Conservation (phyloP, 164 flowering plant genomes). For the Tinospora cordifolia region DNA sequence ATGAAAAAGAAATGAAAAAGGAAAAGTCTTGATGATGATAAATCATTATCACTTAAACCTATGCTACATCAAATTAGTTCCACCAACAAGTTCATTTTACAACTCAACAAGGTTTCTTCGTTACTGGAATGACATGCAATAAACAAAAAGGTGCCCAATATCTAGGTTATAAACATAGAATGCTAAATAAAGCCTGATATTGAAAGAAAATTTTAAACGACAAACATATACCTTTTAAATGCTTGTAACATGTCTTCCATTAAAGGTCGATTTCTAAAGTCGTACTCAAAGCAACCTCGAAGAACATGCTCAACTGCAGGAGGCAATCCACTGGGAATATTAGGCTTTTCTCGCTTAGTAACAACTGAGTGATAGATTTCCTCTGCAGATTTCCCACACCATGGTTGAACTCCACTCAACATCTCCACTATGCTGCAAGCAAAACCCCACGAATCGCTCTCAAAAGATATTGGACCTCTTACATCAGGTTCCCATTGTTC, state of each 20-base stretch:
- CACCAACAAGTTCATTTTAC: background rate
- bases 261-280: constrained; percentile 68
- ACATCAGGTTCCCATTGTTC: constrained; percentile 90
- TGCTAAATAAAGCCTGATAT: background rate
- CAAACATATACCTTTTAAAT: constrained; percentile 44
- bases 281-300: constrained; percentile 85
- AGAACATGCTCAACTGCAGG: constrained; percentile 62
- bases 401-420: constrained; percentile 73
- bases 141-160: background rate
- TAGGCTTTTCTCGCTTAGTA: constrained; percentile 65
- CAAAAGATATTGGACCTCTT: constrained; percentile 81
- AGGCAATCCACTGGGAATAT: constrained; percentile 71
- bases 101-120: background rate
- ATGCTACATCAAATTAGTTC: too few relatives aligned
- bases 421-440: constrained; percentile 86
- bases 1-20: too few relatives aligned
- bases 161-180: background rate
- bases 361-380: constrained; percentile 65
- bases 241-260: constrained; percentile 57
- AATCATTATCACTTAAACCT: too few relatives aligned
- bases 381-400: constrained; percentile 67
- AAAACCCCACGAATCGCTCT: constrained; percentile 96
- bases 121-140: background rate
- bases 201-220: background rate
- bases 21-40: too few relatives aligned